Evolutionary conservation across 2,329 filamentous ascomycete genomes (phyloP), one percentile per base, ranked within the genome.

Genomic region (Diaporthe longicolla): DNA sequence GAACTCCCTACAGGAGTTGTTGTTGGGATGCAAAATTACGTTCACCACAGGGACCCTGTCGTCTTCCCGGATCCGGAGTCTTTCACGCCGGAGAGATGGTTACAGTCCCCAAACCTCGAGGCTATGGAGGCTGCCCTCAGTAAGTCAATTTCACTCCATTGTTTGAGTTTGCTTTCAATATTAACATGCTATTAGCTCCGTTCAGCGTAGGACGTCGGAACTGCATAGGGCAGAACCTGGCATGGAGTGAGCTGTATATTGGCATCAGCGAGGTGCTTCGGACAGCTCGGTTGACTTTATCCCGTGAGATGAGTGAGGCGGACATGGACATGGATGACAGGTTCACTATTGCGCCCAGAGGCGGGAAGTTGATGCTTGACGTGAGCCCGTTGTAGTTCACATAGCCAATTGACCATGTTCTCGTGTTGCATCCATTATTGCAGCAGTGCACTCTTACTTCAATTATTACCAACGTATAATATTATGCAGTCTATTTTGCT

Each of bases 71-170:
- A 79, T 1, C 77, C 79, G 9, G 59, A 76, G 21, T 68, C 57
- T 5, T 81, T 79, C 73, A 73, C 70, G 3, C 80, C 79, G 0
- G 80, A 81, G 63, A 73, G 79, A 10, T 79, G 77, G 77, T 58
- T 79, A 19, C 9, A 29, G 24, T 13, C 17, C 9, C 9, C 59
- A 19, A 21, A 63, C 21, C 24, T 45, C 8, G 24, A 45, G 9
- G 35, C 5, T 13, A 63, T 63, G 59, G 59, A 63, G 4, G 24
- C 59, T 32, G 59, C 59, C 10, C 29, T 63, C 4, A 48, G 37
- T 63, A n/a, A 63, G 59, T 45, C 17, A 13, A 13, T 13, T 1
- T 1, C 9, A 5, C n/a, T 32, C 13, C 48, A 3, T 9, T 21
- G 4, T 29, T 4, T n/a, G 0, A 3, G 8, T 2, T n/a, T 21